Conservation (phyloP, 768 basidiomycete genomes). For the Boletus pseudopeckii region DNA sequence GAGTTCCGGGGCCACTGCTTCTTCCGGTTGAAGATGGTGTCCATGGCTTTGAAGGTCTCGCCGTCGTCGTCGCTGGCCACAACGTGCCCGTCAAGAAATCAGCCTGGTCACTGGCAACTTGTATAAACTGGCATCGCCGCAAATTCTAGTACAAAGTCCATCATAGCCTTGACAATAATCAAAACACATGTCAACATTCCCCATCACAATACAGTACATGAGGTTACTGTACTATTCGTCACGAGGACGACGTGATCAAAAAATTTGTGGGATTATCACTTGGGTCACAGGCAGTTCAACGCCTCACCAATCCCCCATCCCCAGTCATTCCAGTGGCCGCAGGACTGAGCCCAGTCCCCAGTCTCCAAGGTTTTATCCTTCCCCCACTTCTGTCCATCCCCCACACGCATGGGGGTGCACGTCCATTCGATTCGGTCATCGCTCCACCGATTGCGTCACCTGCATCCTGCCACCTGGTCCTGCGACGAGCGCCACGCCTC, state of each 20-base stretch:
- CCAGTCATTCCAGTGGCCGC: constrained; percentile 22
- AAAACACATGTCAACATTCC: constrained; percentile 27
- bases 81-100: constrained; percentile 4
- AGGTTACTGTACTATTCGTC: constrained; percentile 12
- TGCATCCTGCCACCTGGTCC: constrained; percentile 24
- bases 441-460: constrained; percentile 34
- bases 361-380: constrained; percentile 42
- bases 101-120: constrained; percentile 2
- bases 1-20: constrained; percentile 56
- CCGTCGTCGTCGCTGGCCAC: constrained; percentile 15
- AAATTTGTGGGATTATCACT: constrained; percentile 26
- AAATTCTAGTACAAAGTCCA: not conserved
- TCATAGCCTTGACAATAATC: not conserved
- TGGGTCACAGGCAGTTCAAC: constrained; percentile 29
- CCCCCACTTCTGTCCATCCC: constrained; percentile 42
- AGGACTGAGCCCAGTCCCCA: constrained; percentile 21
- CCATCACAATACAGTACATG: not conserved
- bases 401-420: constrained; percentile 22
- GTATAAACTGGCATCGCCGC: constrained; percentile 3
- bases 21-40: constrained; percentile 63
- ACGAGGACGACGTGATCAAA: constrained; percentile 26
- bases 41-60: constrained; percentile 43
- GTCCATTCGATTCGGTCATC: constrained; percentile 34
- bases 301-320: constrained; percentile 27
- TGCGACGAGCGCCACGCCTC: constrained; percentile 7